phyloP scores from a whole-genome alignment of 345 rosid species.

The Citrus cavaleriei region DNA sequence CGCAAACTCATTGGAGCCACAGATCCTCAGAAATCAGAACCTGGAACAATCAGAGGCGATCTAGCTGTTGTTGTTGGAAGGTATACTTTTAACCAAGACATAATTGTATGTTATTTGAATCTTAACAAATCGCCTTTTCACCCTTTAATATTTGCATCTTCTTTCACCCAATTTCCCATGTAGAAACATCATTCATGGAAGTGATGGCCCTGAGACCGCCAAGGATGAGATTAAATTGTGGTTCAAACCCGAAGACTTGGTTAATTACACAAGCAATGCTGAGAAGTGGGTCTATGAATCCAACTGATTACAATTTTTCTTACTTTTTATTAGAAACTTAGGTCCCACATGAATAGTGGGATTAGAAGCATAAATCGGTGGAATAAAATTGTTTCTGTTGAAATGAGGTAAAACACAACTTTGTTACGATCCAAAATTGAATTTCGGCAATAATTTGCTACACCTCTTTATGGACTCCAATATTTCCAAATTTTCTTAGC shows the following conservation, averaged over 20 bases:
- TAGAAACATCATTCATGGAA: slow-evolving; percentile 96
- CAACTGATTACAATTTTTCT: slow-evolving; percentile 38
- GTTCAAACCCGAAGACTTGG: slow-evolving; percentile 96
- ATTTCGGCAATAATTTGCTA: not conserved
- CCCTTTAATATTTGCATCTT: not conserved
- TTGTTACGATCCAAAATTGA: not conserved
- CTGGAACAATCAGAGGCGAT: slow-evolving; percentile 97
- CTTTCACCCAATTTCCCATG: not conserved
- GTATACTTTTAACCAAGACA: slow-evolving; percentile 29
- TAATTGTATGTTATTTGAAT: not conserved
- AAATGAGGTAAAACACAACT: slow-evolving; percentile 6
- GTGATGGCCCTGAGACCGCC: slow-evolving; percentile 98
- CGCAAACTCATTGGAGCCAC: slow-evolving; percentile 97
- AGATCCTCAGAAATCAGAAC: slow-evolving; percentile 98
- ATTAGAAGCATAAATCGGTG: slow-evolving; percentile 20
- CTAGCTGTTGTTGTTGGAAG: slow-evolving; percentile 93
- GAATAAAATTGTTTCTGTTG: slow-evolving; percentile 26
- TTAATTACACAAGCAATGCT: slow-evolving; percentile 65
- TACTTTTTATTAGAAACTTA: slow-evolving; percentile 17
- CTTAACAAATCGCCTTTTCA: not conserved
- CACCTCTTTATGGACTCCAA: not conserved
- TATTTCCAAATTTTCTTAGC: not conserved
- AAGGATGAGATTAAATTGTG: slow-evolving; percentile 83
- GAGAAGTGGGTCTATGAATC: slow-evolving; percentile 94
- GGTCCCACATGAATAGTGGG: slow-evolving; percentile 21